Base-by-base conservation (phyloP, 768 basidiomycete genomes). In the Hemileccinum rubropunctum region DNA sequence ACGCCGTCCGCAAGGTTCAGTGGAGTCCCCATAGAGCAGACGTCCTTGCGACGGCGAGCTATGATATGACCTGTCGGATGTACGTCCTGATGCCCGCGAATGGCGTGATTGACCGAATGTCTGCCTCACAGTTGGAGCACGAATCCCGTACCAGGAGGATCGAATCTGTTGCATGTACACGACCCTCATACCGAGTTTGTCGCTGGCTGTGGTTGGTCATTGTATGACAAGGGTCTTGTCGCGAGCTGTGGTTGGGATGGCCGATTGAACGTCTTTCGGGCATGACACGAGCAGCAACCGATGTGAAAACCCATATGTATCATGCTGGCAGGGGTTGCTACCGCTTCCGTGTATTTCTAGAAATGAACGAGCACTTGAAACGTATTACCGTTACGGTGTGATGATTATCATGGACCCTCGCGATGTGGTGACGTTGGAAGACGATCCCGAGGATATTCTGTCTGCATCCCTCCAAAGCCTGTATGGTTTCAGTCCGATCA, bases 41-140 rank as follows among this genome's bases (percentile, higher is more conserved):
- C 52, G 60, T 89, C 13, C 72, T 91, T 20, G 85, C 86, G 15
- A 80, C 78, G 30, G 78, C 81, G 34, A 86, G 88, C 60, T 95
- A 98, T 70, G 95, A 98, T 64, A 98, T 98, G 95, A 93, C 93
- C 1, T 92, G 88, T 68, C 77, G 91, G 66, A 77, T 95, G 88
- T 97, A 74, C 64, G 86, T 78, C 27, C 43, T 44, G 41, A 17
- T 47, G 1, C 41, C 14, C 5, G 40, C n/a, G 40, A 15, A 38
- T 13, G 32, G 5, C 26, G 18, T 15, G 17, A 8, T 35, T 50
- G 38, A 57, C 40, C 32, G 14, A 21, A 11, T n/a, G 12, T 32
- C 46, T 35, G 20, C 48, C 46, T 33, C 51, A 9, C 52, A 89
- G 91, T 58, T 94, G 91, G 91, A 81, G 81, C 52, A 85, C 84